Percentiles rank a stretch among this genome's conserved stretches.
Conservation (phyloP, 257 asterid genomes). For the Plantago major region DNA sequence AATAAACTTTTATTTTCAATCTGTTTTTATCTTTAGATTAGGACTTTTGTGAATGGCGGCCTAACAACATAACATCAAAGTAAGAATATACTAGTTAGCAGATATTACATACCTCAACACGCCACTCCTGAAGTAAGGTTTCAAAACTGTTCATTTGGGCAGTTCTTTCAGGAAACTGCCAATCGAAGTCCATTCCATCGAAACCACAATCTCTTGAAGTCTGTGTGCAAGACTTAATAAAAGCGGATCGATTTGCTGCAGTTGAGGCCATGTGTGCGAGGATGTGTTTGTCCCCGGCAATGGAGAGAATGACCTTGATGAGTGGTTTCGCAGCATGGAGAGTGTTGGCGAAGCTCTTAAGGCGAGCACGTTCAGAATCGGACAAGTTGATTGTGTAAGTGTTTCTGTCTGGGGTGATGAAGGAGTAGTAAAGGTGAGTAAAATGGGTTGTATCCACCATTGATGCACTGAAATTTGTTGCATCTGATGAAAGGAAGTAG, state of each 20-base stretch:
- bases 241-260: slow-evolving; percentile 27
- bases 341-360: slow-evolving; percentile 46
- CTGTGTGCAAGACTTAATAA: slow-evolving; percentile 53
- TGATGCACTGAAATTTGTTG: slow-evolving; percentile 34
- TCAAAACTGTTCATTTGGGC: slow-evolving; percentile 55
- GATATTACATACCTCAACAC: slow-evolving; percentile 32
- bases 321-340: slow-evolving; percentile 46
- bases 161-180: slow-evolving; percentile 58
- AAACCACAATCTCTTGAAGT: slow-evolving; percentile 57
- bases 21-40: too few species aligned
- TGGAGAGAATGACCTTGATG: slow-evolving; percentile 45
- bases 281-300: slow-evolving; percentile 48
- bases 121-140: slow-evolving; percentile 51
- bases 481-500: slow-evolving; percentile 56
- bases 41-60: too few species aligned
- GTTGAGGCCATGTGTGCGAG: slow-evolving; percentile 50
- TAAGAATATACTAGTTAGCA: too few species aligned
- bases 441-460: slow-evolving; percentile 45
- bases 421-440: slow-evolving; percentile 70
- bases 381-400: slow-evolving; percentile 47
- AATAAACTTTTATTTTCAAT: too few species aligned
- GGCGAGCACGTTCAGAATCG: slow-evolving; percentile 27
- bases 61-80: too few species aligned
- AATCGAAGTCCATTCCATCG: slow-evolving; percentile 76
- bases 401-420: slow-evolving; percentile 42